Evolutionary conservation across 768 basidiomycete genomes (phyloP).

Genomic region (Lentinus brumalis): DNA sequence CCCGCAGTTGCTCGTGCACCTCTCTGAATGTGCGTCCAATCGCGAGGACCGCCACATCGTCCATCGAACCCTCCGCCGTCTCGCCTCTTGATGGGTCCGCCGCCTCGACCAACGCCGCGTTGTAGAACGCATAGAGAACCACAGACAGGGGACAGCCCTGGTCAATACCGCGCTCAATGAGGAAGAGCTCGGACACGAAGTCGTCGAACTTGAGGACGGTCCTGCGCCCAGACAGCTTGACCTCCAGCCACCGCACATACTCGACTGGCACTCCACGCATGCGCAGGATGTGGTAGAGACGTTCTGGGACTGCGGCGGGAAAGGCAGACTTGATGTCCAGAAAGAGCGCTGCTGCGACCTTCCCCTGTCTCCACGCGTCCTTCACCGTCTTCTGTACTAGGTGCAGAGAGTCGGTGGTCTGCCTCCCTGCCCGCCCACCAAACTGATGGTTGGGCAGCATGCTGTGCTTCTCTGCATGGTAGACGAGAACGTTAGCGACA

Average conservation of each 20-base stretch:
- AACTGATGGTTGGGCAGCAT: no score
- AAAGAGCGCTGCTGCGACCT: no score
- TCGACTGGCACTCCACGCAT: slow-evolving; percentile 20
- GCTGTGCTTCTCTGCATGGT: no score
- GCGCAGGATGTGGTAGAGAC: no score
- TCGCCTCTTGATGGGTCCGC: slow-evolving; percentile 18
- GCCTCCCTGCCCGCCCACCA: no score
- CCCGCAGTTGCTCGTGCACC: slow-evolving; percentile 1
- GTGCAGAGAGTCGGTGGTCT: no score
- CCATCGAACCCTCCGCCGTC: slow-evolving; percentile 13
- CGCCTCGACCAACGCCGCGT: slow-evolving; percentile 22
- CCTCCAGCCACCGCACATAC: slow-evolving; percentile 19
- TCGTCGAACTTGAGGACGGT: slow-evolving; percentile 32
- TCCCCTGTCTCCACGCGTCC: no score
- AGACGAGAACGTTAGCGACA: no score
- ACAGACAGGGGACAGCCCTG: slow-evolving; percentile 38
- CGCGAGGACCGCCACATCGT: slow-evolving; percentile 18
- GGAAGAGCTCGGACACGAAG: slow-evolving; percentile 19
- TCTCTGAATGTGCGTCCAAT: slow-evolving; percentile 8
- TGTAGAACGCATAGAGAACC: slow-evolving; percentile 36
- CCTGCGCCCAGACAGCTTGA: slow-evolving; percentile 21
- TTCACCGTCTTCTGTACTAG: no score
- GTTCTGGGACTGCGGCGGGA: no score
- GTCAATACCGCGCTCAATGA: slow-evolving; percentile 30
- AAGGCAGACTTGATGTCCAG: no score